Conservation (phyloP, 2,329 filamentous ascomycete genomes). For the Sporothrix inflata region DNA sequence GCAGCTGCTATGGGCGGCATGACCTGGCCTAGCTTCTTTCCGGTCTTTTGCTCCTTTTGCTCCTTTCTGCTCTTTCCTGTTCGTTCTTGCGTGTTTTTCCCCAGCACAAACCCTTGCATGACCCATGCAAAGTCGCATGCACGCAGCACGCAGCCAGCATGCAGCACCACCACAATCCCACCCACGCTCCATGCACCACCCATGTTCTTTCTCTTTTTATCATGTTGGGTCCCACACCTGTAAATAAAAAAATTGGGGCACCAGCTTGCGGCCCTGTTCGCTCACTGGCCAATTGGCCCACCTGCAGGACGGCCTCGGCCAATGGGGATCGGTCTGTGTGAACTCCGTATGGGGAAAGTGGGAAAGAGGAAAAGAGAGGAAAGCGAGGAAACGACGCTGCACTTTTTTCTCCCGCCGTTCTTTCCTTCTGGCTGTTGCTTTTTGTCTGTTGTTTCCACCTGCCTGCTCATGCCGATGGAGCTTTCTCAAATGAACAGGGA, state of each 20-base stretch:
- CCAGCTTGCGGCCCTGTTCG: constrained; percentile 4
- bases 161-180: neutral
- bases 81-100: constrained; percentile 11
- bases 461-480: constrained; percentile 10
- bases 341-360: constrained; percentile 24
- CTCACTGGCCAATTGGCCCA: constrained; percentile 27
- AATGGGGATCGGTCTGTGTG: neutral
- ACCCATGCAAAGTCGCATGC: constrained; percentile 5
- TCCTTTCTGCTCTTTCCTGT: neutral
- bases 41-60: neutral
- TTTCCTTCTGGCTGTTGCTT: neutral
- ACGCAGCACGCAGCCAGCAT: constrained; percentile 13
- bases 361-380: neutral
- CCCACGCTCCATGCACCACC: constrained; percentile 16
- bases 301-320: neutral
- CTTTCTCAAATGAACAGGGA: constrained; percentile 1
- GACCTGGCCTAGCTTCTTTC: neutral
- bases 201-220: neutral
- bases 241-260: constrained; percentile 10
- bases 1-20: constrained; percentile 3
- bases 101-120: constrained; percentile 12
- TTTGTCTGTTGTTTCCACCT: neutral
- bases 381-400: neutral
- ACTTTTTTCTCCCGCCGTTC: constrained; percentile 11
- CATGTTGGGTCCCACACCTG: neutral